Evolutionary conservation across 2,329 filamentous ascomycete species (phyloP), one percentile per base, ranked within the genome.

Genomic region (Capronia americana): DNA sequence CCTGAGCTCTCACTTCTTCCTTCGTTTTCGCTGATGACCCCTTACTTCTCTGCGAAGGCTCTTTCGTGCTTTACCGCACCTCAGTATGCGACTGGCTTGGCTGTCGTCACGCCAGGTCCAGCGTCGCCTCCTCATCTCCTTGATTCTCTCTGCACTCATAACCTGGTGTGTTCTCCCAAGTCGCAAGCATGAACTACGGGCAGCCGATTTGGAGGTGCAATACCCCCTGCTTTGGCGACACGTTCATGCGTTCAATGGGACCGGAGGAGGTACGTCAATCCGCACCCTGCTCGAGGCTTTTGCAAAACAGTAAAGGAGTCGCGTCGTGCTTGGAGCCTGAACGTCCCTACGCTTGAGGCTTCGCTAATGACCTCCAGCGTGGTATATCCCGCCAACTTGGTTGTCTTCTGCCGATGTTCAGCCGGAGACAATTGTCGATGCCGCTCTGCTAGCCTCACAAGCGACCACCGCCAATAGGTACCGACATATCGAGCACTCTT

Each of bases 361-460:
- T 48, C 17, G 30, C 54, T 63, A 26, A 62, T 34, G 20, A 32
- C 34, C 17, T 24, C 23, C 38, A 69, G 67, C 67, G 23, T 69
- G 67, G 67, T 64, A 69, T 32, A 66, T 69, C 20, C 67, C 67
- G n/a, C 61, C 67, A 10, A 34, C 50, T 23, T 69, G 67, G 67
- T 11, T 69, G 23, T 57, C 64, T 14, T 50, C 50, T 26, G 20
- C 57, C 38, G 28, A 46, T 53, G 44, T 63, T 46, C 69, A 65
- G 55, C 69, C 72, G 12, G 60, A 68, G 23, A 72, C 67, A 2
- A 74, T 77, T 44, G 61, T 76, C 30, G 71, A 75, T 48, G 75
- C 75, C 1, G 75, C 74, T 2, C 64, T 69, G 34, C 61, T 75
- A 1, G 74, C 74, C 2, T 69, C 68, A 6, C 63, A 71, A 17